Evolutionary conservation across 176 grass and related monocot species (phyloP), one percentile per base, ranked within the genome.

Genomic region (Musa itinerans): DNA sequence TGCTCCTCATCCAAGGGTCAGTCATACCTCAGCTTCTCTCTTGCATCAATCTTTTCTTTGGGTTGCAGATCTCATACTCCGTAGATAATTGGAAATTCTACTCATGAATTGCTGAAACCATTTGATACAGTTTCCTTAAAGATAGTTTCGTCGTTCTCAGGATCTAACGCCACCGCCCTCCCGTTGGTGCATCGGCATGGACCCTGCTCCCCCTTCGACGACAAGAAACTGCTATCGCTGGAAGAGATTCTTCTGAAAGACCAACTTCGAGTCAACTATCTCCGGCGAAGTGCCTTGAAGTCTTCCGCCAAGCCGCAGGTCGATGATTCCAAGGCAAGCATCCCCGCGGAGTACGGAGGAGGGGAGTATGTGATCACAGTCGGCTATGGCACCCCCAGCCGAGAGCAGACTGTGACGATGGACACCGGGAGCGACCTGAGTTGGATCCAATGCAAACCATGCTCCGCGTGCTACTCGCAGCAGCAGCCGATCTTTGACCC

Each of bases 391-490:
- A 72, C 70, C 17, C 70, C 51, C 17, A 16, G 20, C 50, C 34
- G 15, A 51, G 52, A 23, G 20, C 11, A 53, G 10, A 52, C 70
- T 2, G 70, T 72, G 10, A 52, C 23, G 19, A 52, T 72, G 19
- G 70, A 72, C 49, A 61, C 57, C 57, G 57, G 57, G n/a, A 61
- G 57, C 57, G 57, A 61, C 57, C 57, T 72, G 6, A 53, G 15
- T 17, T 72, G 70, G 70, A 72, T 72, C 17, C 48, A 72, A 26
- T 72, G 70, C 50, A 53, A 51, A 52, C 70, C 51, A n/a, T 72
- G 70, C 49, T 20, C 15, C 17, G 57, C 0, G 14, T 61, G 57
- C 57, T 61, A 61, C 57, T 17, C 57, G 5, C 57, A 61, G 57
- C 57, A 61, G 8, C 6, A 61, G 17, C 57, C 57, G n/a, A 20